Base-by-base conservation (phyloP, 148 eudicot species). In the Cornus florida region DNA sequence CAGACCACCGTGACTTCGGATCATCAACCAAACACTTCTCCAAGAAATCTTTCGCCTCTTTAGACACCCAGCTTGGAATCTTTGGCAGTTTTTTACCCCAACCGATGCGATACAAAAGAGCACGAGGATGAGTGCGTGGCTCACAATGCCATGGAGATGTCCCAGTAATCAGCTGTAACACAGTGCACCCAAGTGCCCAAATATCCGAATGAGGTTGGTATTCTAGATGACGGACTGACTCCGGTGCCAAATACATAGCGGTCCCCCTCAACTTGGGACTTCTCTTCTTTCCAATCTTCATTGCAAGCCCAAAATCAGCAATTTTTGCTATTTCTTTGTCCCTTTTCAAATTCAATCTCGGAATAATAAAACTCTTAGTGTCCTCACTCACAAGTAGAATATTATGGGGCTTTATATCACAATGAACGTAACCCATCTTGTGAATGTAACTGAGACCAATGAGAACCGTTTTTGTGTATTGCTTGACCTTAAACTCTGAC, bases 131-230 rank as follows among this genome's bases (percentile, higher is more conserved):
- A 1, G 71, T 16, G 3, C 8, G 41, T 0, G 6, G 10, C 2
- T 73, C 65, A 5, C 75, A 72, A 38, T 22, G 4, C 76, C 64
- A 72, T 1, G 70, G 28, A 20, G 31, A 12, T 56, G 57, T 3
- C 1, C 81, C 77, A 0, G 76, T 79, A 2, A 72, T 33, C 76
- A 79, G 62, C 71, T 79, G 71, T 4, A 59, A 43, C 22, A 79
- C 76, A 12, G 65, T 38, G 48, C 81, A 79, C 46, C 81, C 81
- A 72, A 79, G 62, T 20, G 76, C 81, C 76, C 81, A 79, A 13
- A 79, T 72, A 65, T 79, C 81, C n/a, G 65, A 33, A 3, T 14
- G 46, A 28, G 81, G 31, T 11, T 67, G 76, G 19, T 79, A 72
- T 22, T 72, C 76, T 38, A 46, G 75, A 7, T n/a, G 6, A 32